Conservation (phyloP, 805 yeast species). For the Barnettozyma wickerhamii region DNA sequence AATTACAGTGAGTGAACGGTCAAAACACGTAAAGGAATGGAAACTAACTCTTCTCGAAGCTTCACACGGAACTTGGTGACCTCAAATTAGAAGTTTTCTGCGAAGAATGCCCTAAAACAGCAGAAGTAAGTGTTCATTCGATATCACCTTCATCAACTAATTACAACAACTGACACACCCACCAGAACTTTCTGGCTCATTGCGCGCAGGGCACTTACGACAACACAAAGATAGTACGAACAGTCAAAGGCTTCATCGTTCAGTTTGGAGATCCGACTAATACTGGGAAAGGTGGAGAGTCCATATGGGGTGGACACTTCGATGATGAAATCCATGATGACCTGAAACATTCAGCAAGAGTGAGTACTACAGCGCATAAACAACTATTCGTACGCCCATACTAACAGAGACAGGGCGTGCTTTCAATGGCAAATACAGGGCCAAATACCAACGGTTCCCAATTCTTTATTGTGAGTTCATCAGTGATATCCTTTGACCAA, state of each 20-base stretch:
- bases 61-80: conserved; percentile 36
- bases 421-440: conserved; percentile 72
- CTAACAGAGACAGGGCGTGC: conserved; percentile 38
- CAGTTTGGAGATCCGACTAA: conserved; percentile 86
- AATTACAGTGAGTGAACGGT: conserved; percentile 16
- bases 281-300: conserved; percentile 77
- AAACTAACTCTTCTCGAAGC: conserved; percentile 16
- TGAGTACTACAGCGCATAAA: too few species aligned
- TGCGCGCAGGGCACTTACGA: conserved; percentile 40
- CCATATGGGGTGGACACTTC: conserved; percentile 74
- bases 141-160: too few species aligned
- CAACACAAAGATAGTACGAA: conserved; percentile 64
- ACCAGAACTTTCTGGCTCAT: conserved; percentile 39
- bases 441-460: conserved; percentile 65
- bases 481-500: not conserved
- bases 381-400: not conserved
- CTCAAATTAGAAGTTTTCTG: conserved; percentile 36
- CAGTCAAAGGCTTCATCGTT: conserved; percentile 67
- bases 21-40: too few species aligned
- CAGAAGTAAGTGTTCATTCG: conserved; percentile 27
- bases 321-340: conserved; percentile 71
- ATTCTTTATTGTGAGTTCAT: conserved; percentile 47
- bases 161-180: conserved; percentile 1
- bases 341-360: conserved; percentile 61
- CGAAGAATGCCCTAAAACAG: conserved; percentile 34